Base-by-base conservation (phyloP, 2,329 filamentous ascomycete species). In the Curvularia sp. region DNA sequence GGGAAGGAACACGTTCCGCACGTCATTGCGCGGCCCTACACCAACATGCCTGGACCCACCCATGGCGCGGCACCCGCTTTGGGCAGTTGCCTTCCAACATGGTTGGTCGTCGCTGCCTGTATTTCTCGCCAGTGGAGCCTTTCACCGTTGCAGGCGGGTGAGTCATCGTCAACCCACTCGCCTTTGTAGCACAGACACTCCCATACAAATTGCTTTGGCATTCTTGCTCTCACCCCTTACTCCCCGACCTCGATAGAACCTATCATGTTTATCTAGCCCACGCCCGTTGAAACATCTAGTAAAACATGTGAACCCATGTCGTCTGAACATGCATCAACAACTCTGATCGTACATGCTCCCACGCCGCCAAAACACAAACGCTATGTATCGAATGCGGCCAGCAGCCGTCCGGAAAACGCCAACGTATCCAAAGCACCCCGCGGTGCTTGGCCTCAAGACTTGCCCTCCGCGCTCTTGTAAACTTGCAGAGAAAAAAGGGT, bases 321-420 rank as follows among this genome's bases (percentile, higher is more conserved):
- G 15, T 41, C 51, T 35, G 35, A 52, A 60, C 53, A 57, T 60
- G 51, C 48, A 49, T 38, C 46, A 52, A 52, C 54, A 41, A 43
- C 57, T 55, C 50, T 55, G 43, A 63, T 55, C 54, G 54, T 61
- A 63, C 60, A 63, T 56, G 33, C 56, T 55, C 41, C 22, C 49
- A 22, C 47, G 39, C 46, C 31, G 24, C 46, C 51, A 31, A 35
- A 58, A 58, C 47, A 43, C 41, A 31, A 49, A 49, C 53, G 44
- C 52, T 43, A 28, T 58, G 38, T 48, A 28, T 58, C 30, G 57
- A 53, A 53, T 35, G 30, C 30, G 35, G 42, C 48, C 20, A 15
- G 47, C 33, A 41, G 42, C 49, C 52, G 38, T 43, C 39, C 44
- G 56, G 35, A 56, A 54, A 61, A 60, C 60, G 53, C 60, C 53